Percentiles rank a stretch among this genome's conserved stretches.
phyloP scores from a whole-genome alignment of 495 filamentous ascomycete species.

The Neurospora sp. region DNA sequence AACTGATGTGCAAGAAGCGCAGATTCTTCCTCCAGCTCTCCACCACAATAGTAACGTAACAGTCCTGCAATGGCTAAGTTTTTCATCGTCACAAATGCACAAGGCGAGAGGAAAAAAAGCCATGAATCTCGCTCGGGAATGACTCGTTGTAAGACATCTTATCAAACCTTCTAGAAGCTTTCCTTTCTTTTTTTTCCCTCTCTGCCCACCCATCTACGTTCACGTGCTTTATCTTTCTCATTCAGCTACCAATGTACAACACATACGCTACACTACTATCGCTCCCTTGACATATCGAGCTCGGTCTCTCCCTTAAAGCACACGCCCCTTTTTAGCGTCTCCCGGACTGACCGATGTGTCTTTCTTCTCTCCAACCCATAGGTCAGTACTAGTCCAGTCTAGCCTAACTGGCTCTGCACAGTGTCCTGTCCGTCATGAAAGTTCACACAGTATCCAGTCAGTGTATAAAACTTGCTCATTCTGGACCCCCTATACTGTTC shows the following conservation, averaged over 20 bases:
- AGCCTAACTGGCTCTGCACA: background rate
- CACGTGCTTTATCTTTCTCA: background rate
- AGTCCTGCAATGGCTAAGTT: background rate
- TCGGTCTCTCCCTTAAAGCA: background rate
- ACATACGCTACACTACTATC: background rate
- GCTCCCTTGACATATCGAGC: background rate
- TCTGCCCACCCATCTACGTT: background rate
- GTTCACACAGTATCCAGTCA: background rate
- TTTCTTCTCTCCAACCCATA: background rate
- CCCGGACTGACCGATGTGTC: background rate
- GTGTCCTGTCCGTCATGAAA: background rate
- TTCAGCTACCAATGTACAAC: background rate
- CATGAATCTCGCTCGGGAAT: background rate
- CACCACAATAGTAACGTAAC: background rate
- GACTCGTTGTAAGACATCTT: background rate
- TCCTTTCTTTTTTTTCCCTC: background rate
- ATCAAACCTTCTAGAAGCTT: background rate
- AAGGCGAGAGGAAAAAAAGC: background rate
- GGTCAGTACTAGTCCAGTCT: background rate
- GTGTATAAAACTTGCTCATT: background rate
- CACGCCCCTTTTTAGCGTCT: background rate
- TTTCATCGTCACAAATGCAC: background rate
- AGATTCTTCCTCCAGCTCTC: background rate
- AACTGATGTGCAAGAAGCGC: background rate
- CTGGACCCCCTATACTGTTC: background rate